These are phyloP conservation scores for Apiotrichum veenhuisii DNA, from an alignment of 1,284 basidiomycete species.

Conservation along the genomic window DNA sequence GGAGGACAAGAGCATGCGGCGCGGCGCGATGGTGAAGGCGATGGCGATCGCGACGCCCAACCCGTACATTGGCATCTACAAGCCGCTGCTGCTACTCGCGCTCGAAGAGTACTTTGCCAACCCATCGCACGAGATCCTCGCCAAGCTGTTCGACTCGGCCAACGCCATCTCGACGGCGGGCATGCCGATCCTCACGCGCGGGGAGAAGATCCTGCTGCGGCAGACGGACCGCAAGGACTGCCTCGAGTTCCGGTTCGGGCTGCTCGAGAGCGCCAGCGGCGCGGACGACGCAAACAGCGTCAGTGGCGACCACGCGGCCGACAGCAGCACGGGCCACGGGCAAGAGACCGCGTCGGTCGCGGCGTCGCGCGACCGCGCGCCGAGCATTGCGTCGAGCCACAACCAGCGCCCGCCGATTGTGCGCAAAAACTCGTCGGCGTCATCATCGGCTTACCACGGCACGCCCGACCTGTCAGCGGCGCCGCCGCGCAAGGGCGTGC, in stretches of 20 bases:
- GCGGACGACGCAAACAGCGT: slow-evolving; percentile 5
- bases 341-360: no score
- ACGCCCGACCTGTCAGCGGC: slow-evolving; percentile 2
- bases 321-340: slow-evolving; percentile 3
- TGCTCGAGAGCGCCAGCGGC: neutral
- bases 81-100: slow-evolving; percentile 90
- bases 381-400: slow-evolving; percentile 6
- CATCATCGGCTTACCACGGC: slow-evolving; percentile 6
- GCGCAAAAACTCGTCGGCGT: slow-evolving; percentile 16
- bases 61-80: slow-evolving; percentile 97
- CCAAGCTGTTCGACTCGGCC: slow-evolving; percentile 83
- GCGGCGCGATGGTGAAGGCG: slow-evolving; percentile 92
- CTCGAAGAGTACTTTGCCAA: slow-evolving; percentile 90
- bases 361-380: slow-evolving; percentile 1
- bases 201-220: slow-evolving; percentile 85
- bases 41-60: slow-evolving; percentile 92
- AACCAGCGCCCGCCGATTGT: slow-evolving; percentile 4
- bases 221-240: slow-evolving; percentile 85
- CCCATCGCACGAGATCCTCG: slow-evolving; percentile 81
- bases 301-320: neutral
- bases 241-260: slow-evolving; percentile 71
- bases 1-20: slow-evolving; percentile 80
- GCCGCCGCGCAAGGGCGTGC: slow-evolving; percentile 37
- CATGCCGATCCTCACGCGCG: slow-evolving; percentile 70
- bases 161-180: slow-evolving; percentile 84